Base-by-base conservation (phyloP, 768 basidiomycete genomes). In the Rhizopogon sp. region DNA sequence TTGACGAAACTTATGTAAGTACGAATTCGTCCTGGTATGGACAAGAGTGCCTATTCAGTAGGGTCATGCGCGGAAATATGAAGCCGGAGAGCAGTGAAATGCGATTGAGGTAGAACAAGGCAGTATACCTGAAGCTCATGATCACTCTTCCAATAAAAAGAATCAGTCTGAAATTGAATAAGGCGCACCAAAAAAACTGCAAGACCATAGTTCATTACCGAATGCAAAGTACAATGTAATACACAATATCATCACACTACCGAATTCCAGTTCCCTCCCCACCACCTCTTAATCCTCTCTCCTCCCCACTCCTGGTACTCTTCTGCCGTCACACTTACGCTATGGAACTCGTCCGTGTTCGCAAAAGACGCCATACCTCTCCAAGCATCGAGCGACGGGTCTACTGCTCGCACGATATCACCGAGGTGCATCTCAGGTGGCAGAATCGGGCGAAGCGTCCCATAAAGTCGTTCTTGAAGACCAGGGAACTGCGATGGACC, bases 281-380 rank as follows among this genome's bases (percentile, higher is more conserved):
- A 91, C 88, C 97, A 97, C 65, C 79, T 79, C 69, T 87, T 90
- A 56, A 95, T 76, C 57, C 91, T 79, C 69, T 97, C 94, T 2
- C 83, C 84, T 0, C 97, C 96, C 71, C 84, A 81, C 68, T 99
- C 97, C 7, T 92, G 84, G 60, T 98, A 99, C 66, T 98, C 91
- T 5, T 79, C 83, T 61, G 76, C 78, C 14, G 87, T 90, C 39
- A 96, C 80, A 2, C 81, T 77, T 1, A 83, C 79, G 33, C 65
- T 67, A 43, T 61, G 55, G 62, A 88, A 86, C 55, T 77, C 81
- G 0, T 74, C 71, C n/a, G 80, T 81, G 58, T 67, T 69, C 39
- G 83, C 81, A 63, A 88, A 88, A 49, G 78, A 78, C 13, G 90
- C 90, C 93, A 99, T 95, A 6, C 97, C 97, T 41, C 80, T 78